Evolutionary conservation across 2,329 filamentous ascomycete species (phyloP).

Genomic region (Phialophora tarda): DNA sequence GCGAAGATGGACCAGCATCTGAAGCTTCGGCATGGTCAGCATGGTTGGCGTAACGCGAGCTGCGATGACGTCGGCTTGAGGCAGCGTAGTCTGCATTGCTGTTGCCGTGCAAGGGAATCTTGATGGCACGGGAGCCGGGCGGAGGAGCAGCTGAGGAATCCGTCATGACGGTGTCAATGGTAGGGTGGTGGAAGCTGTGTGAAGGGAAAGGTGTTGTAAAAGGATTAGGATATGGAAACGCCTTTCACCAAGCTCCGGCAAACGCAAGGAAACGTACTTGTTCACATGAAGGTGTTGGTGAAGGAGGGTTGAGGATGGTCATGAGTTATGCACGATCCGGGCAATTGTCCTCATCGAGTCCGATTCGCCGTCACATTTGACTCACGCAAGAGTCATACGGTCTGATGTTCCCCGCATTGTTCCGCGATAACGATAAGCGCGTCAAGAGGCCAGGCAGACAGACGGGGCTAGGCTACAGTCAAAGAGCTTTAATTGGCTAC

Average conservation of each 20-base stretch:
- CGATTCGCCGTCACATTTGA: slow-evolving; percentile 12
- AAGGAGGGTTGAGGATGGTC: slow-evolving; percentile 2
- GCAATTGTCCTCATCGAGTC: slow-evolving; percentile 3
- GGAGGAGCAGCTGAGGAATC: slow-evolving; percentile 26
- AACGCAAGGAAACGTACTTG: slow-evolving; percentile 11
- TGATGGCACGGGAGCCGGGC: slow-evolving; percentile 39
- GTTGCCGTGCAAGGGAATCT: slow-evolving; percentile 37
- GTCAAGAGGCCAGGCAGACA: not conserved
- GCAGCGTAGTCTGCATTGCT: slow-evolving; percentile 24
- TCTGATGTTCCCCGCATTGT: slow-evolving; percentile 25
- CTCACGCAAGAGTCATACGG: not conserved
- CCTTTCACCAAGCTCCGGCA: slow-evolving; percentile 15
- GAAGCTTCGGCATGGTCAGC: slow-evolving; percentile 30
- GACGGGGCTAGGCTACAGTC: not conserved
- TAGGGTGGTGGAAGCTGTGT: not conserved
- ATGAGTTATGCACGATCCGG: slow-evolving; percentile 4
- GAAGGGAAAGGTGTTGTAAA: slow-evolving; percentile 5
- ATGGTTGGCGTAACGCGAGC: slow-evolving; percentile 29
- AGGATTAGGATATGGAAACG: slow-evolving; percentile 17
- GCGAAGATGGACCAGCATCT: slow-evolving; percentile 37
- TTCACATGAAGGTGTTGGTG: slow-evolving; percentile 8
- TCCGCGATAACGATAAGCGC: slow-evolving; percentile 32
- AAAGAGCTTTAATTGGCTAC: slow-evolving; percentile 4
- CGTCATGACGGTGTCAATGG: slow-evolving; percentile 24
- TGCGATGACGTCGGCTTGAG: slow-evolving; percentile 32